These are phyloP conservation scores for Scheffersomyces illinoinensis DNA, from an alignment of 1,139 yeast genomes.

Conservation along the genomic window DNA sequence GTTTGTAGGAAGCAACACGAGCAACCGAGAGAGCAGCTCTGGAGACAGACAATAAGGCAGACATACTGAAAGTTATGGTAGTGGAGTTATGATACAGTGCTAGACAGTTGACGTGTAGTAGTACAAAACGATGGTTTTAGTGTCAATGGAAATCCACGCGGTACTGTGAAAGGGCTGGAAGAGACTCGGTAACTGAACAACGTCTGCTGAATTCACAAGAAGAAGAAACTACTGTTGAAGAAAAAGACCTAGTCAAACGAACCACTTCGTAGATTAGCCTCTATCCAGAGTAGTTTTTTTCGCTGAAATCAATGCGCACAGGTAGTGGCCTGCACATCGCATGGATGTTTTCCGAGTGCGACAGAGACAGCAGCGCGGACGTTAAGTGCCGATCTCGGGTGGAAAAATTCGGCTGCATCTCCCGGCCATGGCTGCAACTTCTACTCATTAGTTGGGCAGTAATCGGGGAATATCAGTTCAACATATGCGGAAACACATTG, in stretches of 20 bases:
- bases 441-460: not conserved
- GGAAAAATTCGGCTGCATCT: not conserved
- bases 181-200: not conserved
- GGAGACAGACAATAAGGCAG: constrained; percentile 32
- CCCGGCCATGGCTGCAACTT: not conserved
- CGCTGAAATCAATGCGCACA: not conserved
- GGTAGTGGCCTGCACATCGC: constrained; percentile 1
- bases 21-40: constrained; percentile 23
- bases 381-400: not conserved
- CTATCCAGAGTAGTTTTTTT: not conserved
- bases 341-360: constrained; percentile 2
- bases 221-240: constrained; percentile 2
- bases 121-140: not conserved
- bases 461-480: not conserved
- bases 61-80: constrained; percentile 17
- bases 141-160: not conserved
- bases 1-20: constrained; percentile 14
- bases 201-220: constrained; percentile 1
- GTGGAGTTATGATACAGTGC: not conserved
- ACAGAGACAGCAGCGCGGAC: not conserved
- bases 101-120: not conserved
- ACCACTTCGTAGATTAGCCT: not conserved
- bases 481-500: not conserved
- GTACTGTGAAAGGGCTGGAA: not conserved
- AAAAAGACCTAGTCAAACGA: not conserved